A percentile compares a stretch with the other conserved stretches of the same genome.
phyloP scores from a whole-genome alignment of 306 rosid species.

The Alnus rubra region DNA sequence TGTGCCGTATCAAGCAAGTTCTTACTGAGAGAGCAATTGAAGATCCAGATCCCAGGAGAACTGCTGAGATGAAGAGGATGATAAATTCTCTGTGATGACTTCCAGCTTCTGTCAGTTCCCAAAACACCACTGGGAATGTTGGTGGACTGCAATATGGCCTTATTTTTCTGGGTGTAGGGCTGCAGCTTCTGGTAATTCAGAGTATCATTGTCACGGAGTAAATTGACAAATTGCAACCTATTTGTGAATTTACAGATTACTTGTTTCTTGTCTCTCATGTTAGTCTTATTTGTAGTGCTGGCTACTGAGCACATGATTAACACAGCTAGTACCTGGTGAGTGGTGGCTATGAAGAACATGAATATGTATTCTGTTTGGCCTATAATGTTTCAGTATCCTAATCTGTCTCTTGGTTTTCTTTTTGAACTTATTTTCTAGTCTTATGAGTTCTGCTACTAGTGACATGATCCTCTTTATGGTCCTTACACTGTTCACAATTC shows the following conservation, averaged over 20 bases:
- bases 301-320: not conserved
- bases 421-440: not conserved
- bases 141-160: slow-evolving; percentile 1
- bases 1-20: slow-evolving; percentile 97
- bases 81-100: slow-evolving; percentile 65
- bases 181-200: slow-evolving; percentile 1
- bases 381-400: not conserved
- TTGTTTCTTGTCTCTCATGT: not conserved
- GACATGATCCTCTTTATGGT: not conserved
- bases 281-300: slow-evolving; percentile 1
- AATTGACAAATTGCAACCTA: not conserved
- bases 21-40: slow-evolving; percentile 93
- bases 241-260: not conserved
- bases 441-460: too few species aligned
- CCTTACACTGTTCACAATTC: too few species aligned
- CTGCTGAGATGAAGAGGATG: slow-evolving; percentile 98
- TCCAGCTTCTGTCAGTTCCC: slow-evolving; percentile 2
- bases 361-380: not conserved
- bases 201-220: not conserved
- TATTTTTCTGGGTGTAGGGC: slow-evolving; percentile 9
- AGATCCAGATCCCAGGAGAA: slow-evolving; percentile 90
- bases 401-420: not conserved
- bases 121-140: slow-evolving; percentile 7
- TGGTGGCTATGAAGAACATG: not conserved
- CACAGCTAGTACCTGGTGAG: not conserved